phyloP scores from a whole-genome alignment of 73 alveolate species.

The Blepharisma stoltei region DNA sequence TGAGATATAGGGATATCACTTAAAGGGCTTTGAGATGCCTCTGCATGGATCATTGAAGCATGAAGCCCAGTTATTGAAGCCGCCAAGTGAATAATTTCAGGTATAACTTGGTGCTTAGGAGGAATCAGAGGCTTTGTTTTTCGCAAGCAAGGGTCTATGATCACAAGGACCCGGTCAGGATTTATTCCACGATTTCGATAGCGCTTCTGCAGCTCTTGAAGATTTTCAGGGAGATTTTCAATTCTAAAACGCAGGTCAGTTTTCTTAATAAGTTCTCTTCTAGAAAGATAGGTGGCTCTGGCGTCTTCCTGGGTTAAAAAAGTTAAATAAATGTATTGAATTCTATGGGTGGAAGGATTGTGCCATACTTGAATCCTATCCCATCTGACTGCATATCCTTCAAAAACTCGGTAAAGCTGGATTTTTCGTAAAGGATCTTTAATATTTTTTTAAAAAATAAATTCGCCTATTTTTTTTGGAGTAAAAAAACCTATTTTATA shows the following conservation, averaged over 20 bases:
- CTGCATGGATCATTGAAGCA: conserved; percentile 4
- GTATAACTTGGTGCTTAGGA: conserved; percentile 26
- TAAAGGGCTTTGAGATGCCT: conserved; percentile 21
- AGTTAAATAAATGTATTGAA: conserved; percentile 26
- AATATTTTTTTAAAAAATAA: too few relatives aligned
- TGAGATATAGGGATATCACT: too few relatives aligned
- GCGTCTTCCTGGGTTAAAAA: conserved; percentile 17
- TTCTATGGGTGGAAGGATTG: conserved; percentile 12
- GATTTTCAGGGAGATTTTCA: conserved; percentile 19
- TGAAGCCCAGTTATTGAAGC: conserved; percentile 15
- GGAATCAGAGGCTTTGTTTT: background rate
- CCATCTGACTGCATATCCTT: conserved; percentile 31
- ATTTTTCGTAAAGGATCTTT: conserved; percentile 24
- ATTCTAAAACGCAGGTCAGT: conserved; percentile 5
- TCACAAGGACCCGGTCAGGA: conserved; percentile 5
- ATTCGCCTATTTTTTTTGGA: background rate
- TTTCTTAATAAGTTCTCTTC: conserved; percentile 1
- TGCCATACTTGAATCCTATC: conserved; percentile 22
- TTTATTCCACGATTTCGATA: background rate
- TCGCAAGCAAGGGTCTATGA: conserved; percentile 1
- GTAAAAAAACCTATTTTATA: background rate
- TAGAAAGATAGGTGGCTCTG: background rate
- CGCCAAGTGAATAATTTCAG: conserved; percentile 15
- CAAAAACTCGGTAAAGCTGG: conserved; percentile 26
- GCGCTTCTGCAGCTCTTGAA: background rate